Evolutionary conservation across 73 alveolate species (phyloP).

Genomic region (Uronychia binucleata): DNA sequence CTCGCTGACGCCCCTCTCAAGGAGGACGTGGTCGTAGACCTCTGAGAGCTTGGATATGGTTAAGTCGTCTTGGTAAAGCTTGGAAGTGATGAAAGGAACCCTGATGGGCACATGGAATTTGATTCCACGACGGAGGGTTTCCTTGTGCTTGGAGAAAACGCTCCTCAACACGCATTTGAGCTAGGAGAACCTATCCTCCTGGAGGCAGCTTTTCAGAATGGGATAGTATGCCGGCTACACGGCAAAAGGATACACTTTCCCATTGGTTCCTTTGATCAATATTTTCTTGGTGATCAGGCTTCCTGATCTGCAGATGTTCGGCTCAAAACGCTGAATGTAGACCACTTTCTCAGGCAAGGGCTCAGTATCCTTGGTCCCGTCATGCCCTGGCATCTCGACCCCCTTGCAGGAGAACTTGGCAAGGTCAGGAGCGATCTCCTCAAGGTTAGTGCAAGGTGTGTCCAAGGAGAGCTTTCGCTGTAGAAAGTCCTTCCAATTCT

Average conservation of each 20-base stretch:
- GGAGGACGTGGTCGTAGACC: constrained; percentile 40
- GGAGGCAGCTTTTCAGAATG: not conserved
- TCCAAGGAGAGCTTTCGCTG: constrained; percentile 33
- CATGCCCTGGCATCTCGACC: constrained; percentile 49
- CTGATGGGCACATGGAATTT: constrained; percentile 38
- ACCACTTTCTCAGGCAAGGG: constrained; percentile 43
- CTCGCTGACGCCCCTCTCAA: constrained; percentile 49
- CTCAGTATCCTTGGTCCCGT: constrained; percentile 26
- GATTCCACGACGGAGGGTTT: constrained; percentile 47
- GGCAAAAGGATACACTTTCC: constrained; percentile 29
- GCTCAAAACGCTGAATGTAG: constrained; percentile 52
- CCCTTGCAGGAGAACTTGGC: constrained; percentile 54
- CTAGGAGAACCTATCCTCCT: constrained; percentile 30
- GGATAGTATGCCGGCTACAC: not conserved
- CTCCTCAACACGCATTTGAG: constrained; percentile 31
- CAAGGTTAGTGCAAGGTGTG: constrained; percentile 19
- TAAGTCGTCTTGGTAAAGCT: constrained; percentile 35
- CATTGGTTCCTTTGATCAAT: constrained; percentile 22
- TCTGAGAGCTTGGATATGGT: constrained; percentile 14
- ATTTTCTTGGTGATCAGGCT: constrained; percentile 34
- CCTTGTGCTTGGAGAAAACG: constrained; percentile 35
- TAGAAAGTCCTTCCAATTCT: constrained; percentile 52
- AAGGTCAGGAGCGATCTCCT: constrained; percentile 20
- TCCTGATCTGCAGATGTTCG: constrained; percentile 14
- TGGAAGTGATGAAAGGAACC: constrained; percentile 2